A percentile compares a stretch with the other conserved stretches of the same genome.
phyloP scores from a whole-genome alignment of 805 yeast genomes.

The Diddensiella transvaalensis region DNA sequence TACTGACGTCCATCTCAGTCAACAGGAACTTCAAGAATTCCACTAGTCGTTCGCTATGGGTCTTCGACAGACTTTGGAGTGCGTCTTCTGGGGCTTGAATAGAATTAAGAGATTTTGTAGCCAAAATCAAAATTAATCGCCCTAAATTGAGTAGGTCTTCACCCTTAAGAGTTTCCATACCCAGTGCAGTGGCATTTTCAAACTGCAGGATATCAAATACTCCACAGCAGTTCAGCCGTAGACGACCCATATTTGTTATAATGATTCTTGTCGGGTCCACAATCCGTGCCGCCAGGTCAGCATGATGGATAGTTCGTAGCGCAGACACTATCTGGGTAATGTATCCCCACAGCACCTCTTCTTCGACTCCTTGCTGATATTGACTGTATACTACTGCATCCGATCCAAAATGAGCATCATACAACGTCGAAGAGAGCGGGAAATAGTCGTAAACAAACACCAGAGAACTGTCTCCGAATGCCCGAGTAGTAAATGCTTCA shows the following conservation, averaged over 20 bases:
- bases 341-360: conserved; percentile 70
- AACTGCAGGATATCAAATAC: conserved; percentile 60
- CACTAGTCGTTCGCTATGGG: conserved; percentile 23
- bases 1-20: conserved; percentile 7
- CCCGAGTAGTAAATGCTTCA: conserved; percentile 83
- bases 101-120: conserved; percentile 29
- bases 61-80: conserved; percentile 25
- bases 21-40: conserved; percentile 24
- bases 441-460: conserved; percentile 79
- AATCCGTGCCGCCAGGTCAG: conserved; percentile 60
- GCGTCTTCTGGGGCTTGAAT: conserved; percentile 12
- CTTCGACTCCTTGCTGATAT: conserved; percentile 49
- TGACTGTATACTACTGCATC: conserved; percentile 28
- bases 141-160: conserved; percentile 63
- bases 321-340: conserved; percentile 73
- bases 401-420: conserved; percentile 60
- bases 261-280: conserved; percentile 67
- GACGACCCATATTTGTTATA: conserved; percentile 65
- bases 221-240: conserved; percentile 70
- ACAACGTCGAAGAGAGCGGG: conserved; percentile 69
- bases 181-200: conserved; percentile 20
- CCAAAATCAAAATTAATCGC: conserved; percentile 52
- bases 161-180: conserved; percentile 39
- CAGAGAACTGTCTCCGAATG: conserved; percentile 77
- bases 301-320: conserved; percentile 58